phyloP scores from a whole-genome alignment of 257 asterid genomes.

The Agastache rugosa region DNA sequence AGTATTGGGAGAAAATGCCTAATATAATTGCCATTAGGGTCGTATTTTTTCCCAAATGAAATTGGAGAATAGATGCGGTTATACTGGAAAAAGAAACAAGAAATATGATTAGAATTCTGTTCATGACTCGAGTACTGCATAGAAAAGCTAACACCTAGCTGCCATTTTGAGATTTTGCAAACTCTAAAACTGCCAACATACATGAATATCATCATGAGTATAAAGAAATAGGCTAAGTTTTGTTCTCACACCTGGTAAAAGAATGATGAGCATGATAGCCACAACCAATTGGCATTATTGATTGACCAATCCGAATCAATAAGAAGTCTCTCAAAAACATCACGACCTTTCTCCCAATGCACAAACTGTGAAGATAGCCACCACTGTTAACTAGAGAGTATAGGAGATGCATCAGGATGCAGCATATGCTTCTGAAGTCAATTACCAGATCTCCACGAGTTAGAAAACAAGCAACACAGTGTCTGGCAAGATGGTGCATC shows the following conservation, averaged over 20 bases:
- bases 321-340: constrained; percentile 92
- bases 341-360: constrained; percentile 97
- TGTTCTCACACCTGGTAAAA: constrained; percentile 76
- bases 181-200: background rate
- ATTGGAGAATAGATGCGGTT: constrained; percentile 91
- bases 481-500: constrained; percentile 99
- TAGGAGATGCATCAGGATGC: background rate
- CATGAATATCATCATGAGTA: constrained; percentile 18
- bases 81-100: constrained; percentile 62
- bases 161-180: background rate
- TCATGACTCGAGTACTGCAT: background rate
- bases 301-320: constrained; percentile 97
- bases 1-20: constrained; percentile 90
- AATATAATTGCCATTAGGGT: constrained; percentile 77
- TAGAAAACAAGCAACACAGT: constrained; percentile 91
- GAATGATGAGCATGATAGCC: constrained; percentile 97
- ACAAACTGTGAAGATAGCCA: constrained; percentile 58
- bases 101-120: constrained; percentile 24
- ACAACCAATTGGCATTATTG: constrained; percentile 95
- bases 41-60: constrained; percentile 92
- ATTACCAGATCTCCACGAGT: constrained; percentile 98
- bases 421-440: constrained; percentile 15
- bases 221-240: constrained; percentile 1
- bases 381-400: constrained; percentile 29
- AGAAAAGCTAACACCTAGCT: background rate